Percentiles rank a stretch among this genome's conserved stretches.
These are phyloP conservation scores for Pseudoperonospora humuli DNA, from an alignment of 352 stramenopile species.

Conservation along the genomic window DNA sequence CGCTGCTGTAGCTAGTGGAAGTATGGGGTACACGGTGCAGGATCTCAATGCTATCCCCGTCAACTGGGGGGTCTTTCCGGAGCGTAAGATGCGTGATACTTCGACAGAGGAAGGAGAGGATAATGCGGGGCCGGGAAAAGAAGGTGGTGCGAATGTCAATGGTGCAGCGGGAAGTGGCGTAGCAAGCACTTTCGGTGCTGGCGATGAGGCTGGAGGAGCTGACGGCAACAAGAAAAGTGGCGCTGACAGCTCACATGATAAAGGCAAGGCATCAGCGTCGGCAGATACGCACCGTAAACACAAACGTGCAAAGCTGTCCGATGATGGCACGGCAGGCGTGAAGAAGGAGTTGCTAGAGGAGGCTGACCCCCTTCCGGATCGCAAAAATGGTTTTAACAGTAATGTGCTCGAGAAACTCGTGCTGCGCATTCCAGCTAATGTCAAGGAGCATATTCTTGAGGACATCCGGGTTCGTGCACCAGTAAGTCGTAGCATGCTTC, in stretches of 20 bases:
- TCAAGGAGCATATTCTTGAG: constrained; percentile 63
- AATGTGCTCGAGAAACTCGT: constrained; percentile 78
- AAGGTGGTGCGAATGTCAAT: constrained; percentile 18
- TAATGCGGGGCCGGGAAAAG: constrained; percentile 11
- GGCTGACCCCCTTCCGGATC: constrained; percentile 55
- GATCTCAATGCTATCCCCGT: constrained; percentile 62
- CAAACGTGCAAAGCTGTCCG: constrained; percentile 43
- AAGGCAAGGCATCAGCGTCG: constrained; percentile 19
- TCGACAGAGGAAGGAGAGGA: constrained; percentile 22
- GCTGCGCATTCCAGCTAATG: constrained; percentile 49
- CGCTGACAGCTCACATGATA: constrained; percentile 37
- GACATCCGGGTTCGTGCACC: constrained; percentile 46
- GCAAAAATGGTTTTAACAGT: constrained; percentile 56
- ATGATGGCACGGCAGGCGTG: constrained; percentile 21
- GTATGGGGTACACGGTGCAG: constrained; percentile 39
- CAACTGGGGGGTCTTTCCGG: constrained; percentile 61
- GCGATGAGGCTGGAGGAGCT: constrained; percentile 4
- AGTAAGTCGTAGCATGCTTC: constrained; percentile 44
- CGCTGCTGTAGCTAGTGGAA: constrained; percentile 14
- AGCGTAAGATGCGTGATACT: constrained; percentile 39
- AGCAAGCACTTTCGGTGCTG: constrained; percentile 4
- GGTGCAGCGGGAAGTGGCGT: constrained; percentile 13
- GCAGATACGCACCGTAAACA: constrained; percentile 47
- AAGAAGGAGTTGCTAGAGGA: constrained; percentile 53
- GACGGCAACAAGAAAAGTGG: constrained; percentile 44